Evolutionary conservation across 805 yeast genomes (phyloP), one percentile per base, ranked within the genome.

Genomic region (Candida ficus): DNA sequence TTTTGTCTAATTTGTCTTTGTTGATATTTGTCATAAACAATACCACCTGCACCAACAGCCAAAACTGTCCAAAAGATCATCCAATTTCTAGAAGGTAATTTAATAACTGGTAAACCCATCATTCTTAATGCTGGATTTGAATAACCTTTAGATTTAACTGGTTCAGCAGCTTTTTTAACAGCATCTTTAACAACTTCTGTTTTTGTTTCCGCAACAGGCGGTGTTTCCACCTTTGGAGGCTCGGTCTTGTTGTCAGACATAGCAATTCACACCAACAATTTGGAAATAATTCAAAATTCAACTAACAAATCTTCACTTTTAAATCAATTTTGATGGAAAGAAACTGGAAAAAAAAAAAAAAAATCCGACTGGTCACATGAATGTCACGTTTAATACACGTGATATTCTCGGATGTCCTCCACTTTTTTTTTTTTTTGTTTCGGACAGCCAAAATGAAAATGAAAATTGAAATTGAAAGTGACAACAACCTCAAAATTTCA

Each of bases 71-170:
- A 83, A 62, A 93, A 93, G 28, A 89, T 85, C 68, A 76, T 62
- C 99, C 98, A 91, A 65, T 91, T 93, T 47, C 96, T 71, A 1
- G 95, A 82, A 0, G 99, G 99, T 12, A 93, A 65, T 29, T 82
- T 74, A 18, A 89, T 52, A 12, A 81, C 64, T 5, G 88, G 86
- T 35, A 91, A 74, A 0, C 98, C 98, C 85, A 91, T 76, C 54
- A 87, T 83, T 47, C 75, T 64, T 34, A 90, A 72, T 2, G 95
- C 95, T 2, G 96, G 95, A 54, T 89, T 83, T 9, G 75, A 58
- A 68, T 71, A 78, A 8, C 71, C 73, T 45, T 70, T 70, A 20
- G 50, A 41, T 27, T 44, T 44, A 13, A 37, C 42, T 16, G 41
- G 42, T 29, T 41, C 42, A 7, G 34, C 39, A 26, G 33, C 37